Conservation (phyloP, 345 rosid species). For the Eucalyptus shirleyi region DNA sequence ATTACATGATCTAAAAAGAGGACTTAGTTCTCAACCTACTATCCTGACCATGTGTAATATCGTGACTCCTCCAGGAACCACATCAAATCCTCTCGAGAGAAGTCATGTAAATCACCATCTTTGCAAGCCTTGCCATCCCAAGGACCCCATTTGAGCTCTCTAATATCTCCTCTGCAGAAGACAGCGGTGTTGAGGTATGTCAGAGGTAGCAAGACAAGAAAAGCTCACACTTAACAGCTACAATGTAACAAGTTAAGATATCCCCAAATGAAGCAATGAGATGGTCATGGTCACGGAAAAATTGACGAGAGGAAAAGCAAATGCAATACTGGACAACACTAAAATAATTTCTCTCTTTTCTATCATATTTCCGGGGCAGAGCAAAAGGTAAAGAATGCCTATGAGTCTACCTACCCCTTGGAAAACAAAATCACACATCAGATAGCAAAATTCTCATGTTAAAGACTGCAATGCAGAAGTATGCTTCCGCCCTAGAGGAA, state of each 20-base stretch:
- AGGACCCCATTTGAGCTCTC: neutral
- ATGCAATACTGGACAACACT: neutral
- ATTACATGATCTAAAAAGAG: neutral
- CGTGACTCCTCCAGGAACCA: neutral
- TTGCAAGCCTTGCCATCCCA: neutral
- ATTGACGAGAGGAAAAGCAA: neutral
- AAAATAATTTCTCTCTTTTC: neutral
- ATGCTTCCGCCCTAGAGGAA: neutral
- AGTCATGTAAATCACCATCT: neutral
- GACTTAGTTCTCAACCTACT: neutral
- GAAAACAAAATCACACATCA: neutral
- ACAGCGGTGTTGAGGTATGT: neutral
- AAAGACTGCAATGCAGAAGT: neutral
- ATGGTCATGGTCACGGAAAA: neutral
- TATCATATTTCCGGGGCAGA: neutral
- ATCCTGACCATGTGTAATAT: neutral
- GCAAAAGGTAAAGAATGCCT: neutral
- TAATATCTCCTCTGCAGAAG: slow-evolving; percentile 27
- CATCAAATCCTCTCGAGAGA: neutral
- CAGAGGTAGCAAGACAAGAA: neutral
- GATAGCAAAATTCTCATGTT: neutral
- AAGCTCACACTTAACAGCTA: neutral
- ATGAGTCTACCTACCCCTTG: neutral
- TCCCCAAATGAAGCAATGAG: neutral
- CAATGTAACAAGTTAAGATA: neutral